These are phyloP conservation scores for Xylariales sp. DNA, from an alignment of 2,329 filamentous ascomycete species.

Conservation along the genomic window DNA sequence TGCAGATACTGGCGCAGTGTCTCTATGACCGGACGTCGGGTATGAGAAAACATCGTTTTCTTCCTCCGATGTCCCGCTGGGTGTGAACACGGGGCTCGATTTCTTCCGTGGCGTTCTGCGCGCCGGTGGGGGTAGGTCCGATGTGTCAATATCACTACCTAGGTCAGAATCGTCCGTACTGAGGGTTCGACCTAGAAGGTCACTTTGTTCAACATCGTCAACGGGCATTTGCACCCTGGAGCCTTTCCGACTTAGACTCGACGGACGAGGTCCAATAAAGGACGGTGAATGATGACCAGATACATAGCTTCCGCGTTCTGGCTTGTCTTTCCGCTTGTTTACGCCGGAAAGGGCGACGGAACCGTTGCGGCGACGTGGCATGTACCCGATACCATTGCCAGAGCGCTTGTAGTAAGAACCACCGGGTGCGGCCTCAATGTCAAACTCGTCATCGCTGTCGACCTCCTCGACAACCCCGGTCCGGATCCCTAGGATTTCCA, in stretches of 20 bases:
- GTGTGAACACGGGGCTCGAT: conserved; percentile 33
- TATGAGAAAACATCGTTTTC: conserved; percentile 27
- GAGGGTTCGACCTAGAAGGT: conserved; percentile 49
- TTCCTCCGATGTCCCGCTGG: conserved; percentile 18
- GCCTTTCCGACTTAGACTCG: conserved; percentile 50
- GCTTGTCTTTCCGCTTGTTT: conserved; percentile 19
- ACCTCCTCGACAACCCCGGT: conserved; percentile 96
- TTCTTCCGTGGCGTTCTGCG: conserved; percentile 36
- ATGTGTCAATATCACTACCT: conserved; percentile 61
- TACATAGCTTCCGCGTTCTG: conserved; percentile 42
- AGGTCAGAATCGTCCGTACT: conserved; percentile 56
- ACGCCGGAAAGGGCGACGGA: conserved; percentile 56
- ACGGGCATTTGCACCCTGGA: conserved; percentile 31
- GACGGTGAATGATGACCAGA: conserved; percentile 50
- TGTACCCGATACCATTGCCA: conserved; percentile 72
- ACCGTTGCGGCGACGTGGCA: conserved; percentile 58
- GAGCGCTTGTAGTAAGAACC: conserved; percentile 78
- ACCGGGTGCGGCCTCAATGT: conserved; percentile 74
- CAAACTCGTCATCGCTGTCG: conserved; percentile 97
- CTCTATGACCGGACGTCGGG: conserved; percentile 28
- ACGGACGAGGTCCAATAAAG: conserved; percentile 32
- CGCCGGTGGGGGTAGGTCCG: conserved; percentile 60
- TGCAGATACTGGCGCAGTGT: conserved; percentile 55
- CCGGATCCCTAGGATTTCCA: conserved; percentile 93
- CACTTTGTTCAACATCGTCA: conserved; percentile 50